These are phyloP conservation scores for Cryphonectria japonica DNA, from an alignment of 2,329 filamentous ascomycete species.

Conservation along the genomic window DNA sequence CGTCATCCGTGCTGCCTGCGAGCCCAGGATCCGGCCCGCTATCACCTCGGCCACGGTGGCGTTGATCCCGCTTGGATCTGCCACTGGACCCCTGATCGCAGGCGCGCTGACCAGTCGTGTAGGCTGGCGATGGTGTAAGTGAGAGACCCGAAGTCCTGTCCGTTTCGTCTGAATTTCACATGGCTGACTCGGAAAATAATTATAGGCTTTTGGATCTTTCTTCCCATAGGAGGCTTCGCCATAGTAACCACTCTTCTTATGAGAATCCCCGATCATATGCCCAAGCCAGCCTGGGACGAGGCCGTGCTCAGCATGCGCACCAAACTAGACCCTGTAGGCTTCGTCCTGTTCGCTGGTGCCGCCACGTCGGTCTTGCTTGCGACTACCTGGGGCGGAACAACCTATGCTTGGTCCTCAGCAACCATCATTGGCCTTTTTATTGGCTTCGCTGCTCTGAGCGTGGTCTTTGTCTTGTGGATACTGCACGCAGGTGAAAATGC, in stretches of 20 bases:
- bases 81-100: background rate
- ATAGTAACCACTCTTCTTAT: background rate
- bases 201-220: background rate
- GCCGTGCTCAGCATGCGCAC: background rate
- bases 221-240: background rate
- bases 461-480: background rate
- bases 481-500: background rate
- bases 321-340: background rate
- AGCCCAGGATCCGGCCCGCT: background rate
- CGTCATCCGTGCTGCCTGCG: background rate
- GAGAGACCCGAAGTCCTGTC: background rate
- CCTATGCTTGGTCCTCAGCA: background rate
- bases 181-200: background rate
- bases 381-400: background rate
- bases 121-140: conserved; percentile 1
- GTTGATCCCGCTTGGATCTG: background rate
- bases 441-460: background rate
- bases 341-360: background rate
- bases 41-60: background rate
- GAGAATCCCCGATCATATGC: background rate
- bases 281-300: background rate
- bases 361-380: background rate
- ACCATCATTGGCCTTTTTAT: background rate
- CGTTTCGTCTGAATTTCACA: too few species aligned
- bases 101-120: background rate